phyloP scores from a whole-genome alignment of 1,284 basidiomycete species.

The Ceratobasidium sp. region DNA sequence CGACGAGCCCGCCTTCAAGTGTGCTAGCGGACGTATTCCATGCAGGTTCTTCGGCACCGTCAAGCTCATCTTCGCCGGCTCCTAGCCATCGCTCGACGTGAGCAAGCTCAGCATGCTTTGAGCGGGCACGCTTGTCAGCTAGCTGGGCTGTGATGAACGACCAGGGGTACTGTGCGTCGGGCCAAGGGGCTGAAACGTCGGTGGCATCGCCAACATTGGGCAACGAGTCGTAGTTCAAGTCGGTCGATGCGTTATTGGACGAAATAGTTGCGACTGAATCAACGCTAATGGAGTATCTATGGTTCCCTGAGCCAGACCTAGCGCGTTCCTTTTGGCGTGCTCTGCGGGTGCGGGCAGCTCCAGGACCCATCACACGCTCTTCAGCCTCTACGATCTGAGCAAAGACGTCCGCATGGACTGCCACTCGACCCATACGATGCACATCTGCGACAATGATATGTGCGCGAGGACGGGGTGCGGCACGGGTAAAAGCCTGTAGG shows the following conservation, averaged over 20 bases:
- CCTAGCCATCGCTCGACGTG: conserved; percentile 66
- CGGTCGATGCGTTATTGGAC: background rate
- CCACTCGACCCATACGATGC: conserved; percentile 48
- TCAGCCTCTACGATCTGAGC: conserved; percentile 43
- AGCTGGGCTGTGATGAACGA: conserved; percentile 43
- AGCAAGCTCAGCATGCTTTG: conserved; percentile 36
- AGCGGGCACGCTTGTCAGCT: conserved; percentile 34
- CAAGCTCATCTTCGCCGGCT: conserved; percentile 66
- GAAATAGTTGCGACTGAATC: background rate
- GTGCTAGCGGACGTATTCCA: conserved; percentile 7
- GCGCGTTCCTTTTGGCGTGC: conserved; percentile 43
- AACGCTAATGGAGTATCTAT: conserved; percentile 10
- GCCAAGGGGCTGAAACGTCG: conserved; percentile 46
- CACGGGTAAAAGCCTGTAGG: conserved; percentile 31
- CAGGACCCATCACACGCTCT: conserved; percentile 40
- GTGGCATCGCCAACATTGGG: conserved; percentile 14
- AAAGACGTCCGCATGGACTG: conserved; percentile 48
- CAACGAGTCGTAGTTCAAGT: background rate
- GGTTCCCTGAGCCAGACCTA: conserved; percentile 34
- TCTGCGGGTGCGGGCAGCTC: conserved; percentile 43
- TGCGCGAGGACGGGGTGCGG: conserved; percentile 37
- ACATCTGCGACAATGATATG: conserved; percentile 47
- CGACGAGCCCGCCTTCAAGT: conserved; percentile 56
- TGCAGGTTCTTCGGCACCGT: conserved; percentile 48
- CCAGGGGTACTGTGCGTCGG: conserved; percentile 49